Base-by-base conservation (phyloP, 441 rosid species). In the Corymbia citriodora region DNA sequence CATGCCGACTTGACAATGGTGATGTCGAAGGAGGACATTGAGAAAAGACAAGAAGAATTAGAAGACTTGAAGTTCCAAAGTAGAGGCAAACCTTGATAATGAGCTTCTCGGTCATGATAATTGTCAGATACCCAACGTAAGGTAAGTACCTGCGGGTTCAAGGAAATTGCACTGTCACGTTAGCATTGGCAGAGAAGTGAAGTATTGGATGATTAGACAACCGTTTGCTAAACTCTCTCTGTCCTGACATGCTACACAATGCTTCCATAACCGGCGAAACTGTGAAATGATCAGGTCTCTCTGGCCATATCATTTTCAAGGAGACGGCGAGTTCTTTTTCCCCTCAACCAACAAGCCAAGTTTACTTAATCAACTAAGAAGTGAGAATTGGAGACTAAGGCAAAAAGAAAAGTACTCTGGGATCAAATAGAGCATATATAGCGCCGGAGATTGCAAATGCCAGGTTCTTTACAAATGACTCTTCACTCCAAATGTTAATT, bases 111-210 rank as follows among this genome's bases (percentile, higher is more conserved):
- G 99, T 96, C 98, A 96, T 96, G 91, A 97, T 93, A 92, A 98
- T 97, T 53, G 99, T 97, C 90, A 97, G 97, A 98, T 99, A 98
- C 70, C 99, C 99, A 91, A 97, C 97, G 90, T 98, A 97, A 23
- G 98, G 99, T 92, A 97, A 93, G 92, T 97, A 94, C 92, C 99
- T 97, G 95, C 91, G 92, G 31, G 90, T 19, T 72, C 49, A 13
- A 81, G 90, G n/a, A 90, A 29, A 53, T 31, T 79, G 85, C 52
- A 25, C 52, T 48, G 45, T 45, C 52, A 23, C 29, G 13, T 79
- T 79, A 79, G 52, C 85, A 79, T 11, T 79, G 85, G n/a, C 10
- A 23, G 85, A 40, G 85, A 12, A 79, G 17, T 79, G n/a, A 45
- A 79, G 52, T 79, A 23, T 0, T 27, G 8, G 52, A 45, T 12